A percentile compares a stretch with the other conserved stretches of the same genome.
Conservation (phyloP, 169 alveolate species). For the Plasmodium gaboni region DNA sequence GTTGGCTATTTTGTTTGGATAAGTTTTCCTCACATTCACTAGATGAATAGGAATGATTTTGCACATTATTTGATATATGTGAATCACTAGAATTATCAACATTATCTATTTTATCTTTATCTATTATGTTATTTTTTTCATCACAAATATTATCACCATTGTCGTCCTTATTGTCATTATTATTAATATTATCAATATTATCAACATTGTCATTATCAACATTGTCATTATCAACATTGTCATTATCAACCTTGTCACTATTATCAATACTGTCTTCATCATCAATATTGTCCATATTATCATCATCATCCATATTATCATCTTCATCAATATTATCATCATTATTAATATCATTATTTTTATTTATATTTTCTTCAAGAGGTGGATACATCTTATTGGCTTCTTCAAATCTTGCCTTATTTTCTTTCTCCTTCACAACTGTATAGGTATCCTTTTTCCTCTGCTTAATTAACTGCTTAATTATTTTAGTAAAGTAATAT, state of each 20-base stretch:
- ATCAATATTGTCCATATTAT: not conserved
- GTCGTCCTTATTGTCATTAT: not conserved
- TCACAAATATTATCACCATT: not conserved
- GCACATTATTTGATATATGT: too few species aligned
- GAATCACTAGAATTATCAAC: not conserved
- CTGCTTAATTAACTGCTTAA: conserved; percentile 18
- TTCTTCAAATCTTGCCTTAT: conserved; percentile 16
- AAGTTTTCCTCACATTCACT: too few species aligned
- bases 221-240: not conserved
- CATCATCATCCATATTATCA: not conserved
- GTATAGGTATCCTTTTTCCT: conserved; percentile 55
- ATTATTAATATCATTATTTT: conserved; percentile 6
- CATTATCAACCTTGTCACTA: not conserved
- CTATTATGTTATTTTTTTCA: not conserved
- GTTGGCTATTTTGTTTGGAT: too few species aligned
- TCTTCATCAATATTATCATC: not conserved
- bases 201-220: not conserved
- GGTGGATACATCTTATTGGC: not conserved
- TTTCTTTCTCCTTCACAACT: conserved; percentile 55
- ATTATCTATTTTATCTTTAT: not conserved
- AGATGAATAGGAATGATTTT: too few species aligned
- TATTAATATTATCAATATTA: not conserved
- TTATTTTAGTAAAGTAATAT: conserved; percentile 22
- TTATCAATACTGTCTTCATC: not conserved
- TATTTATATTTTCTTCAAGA: not conserved